Base-by-base conservation (phyloP, 108 stramenopile genomes). In the Nitzschia sp. region DNA sequence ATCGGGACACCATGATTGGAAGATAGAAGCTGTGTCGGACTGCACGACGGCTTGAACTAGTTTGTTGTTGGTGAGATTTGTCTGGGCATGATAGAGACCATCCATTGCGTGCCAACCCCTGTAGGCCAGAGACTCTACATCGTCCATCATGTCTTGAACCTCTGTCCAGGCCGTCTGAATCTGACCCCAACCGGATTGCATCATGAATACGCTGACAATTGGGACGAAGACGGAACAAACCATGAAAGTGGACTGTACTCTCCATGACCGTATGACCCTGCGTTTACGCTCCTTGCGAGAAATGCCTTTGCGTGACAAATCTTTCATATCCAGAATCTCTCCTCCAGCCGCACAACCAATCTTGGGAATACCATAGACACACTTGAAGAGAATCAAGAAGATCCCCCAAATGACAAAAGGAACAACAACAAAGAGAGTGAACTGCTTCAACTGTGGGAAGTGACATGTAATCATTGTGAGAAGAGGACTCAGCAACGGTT, bases 311-410 rank as follows among this genome's bases (percentile, higher is more conserved):
- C 73, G 73, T 12, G 64, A 41, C 46, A 80, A 41, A 0, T 55
- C 11, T 40, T 43, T 26, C 29, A 80, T 64, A 59, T 84, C 72
- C 0, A 84, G 1, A 20, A 67, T 37, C 34, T 67, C 63, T 15
- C 83, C 83, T 38, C 83, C 79, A 3, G 72, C 76, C 10, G 80
- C 80, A 65, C 80, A 81, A 20, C 80, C 80, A 39, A 76, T 70
- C 20, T 54, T 21, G 15, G 6, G n/a, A 22, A 46, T 39, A 6
- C 63, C 55, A 21, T 58, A 58, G 22, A 57, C 3, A 43, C 25
- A 69, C 41, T 76, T 76, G 38, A 76, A 67, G n/a, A 46, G 15
- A 15, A 76, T 19, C 34, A 76, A 24, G 7, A 76, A 25, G n/a
- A 64, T 34, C 5, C 43, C 68, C 75, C 75, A 76, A 21, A 69